These are phyloP conservation scores for Yarrowia sp. DNA, from an alignment of 805 yeast species.

Conservation along the genomic window DNA sequence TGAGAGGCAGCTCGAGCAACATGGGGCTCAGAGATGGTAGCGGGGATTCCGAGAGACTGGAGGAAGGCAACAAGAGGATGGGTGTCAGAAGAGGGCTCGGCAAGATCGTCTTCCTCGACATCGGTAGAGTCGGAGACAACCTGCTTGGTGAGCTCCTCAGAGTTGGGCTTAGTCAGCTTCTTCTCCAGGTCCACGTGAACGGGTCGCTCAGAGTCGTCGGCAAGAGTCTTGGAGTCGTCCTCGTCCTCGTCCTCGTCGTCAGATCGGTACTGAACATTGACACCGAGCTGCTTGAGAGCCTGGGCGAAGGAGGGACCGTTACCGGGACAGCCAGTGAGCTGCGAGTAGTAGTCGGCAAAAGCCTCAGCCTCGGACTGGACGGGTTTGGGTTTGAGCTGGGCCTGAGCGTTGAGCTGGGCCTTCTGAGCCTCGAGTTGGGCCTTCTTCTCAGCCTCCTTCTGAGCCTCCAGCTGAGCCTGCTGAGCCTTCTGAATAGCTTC, in stretches of 20 bases:
- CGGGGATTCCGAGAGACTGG: constrained; percentile 11
- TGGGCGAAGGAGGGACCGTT: constrained; percentile 25
- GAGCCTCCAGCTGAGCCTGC: background rate
- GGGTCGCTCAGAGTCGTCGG: background rate
- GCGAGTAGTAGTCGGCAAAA: constrained; percentile 20
- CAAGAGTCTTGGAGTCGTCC: background rate
- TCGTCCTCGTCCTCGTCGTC: constrained; percentile 3
- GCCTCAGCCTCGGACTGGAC: constrained; percentile 10
- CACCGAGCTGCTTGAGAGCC: constrained; percentile 35
- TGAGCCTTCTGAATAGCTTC: constrained; percentile 11
- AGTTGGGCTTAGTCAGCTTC: background rate
- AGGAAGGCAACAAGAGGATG: constrained; percentile 22
- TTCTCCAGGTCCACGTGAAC: background rate
- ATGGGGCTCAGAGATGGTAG: constrained; percentile 28
- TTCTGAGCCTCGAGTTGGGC: background rate
- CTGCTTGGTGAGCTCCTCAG: no score
- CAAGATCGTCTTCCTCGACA: background rate
- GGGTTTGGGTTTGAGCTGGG: background rate
- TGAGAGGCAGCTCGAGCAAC: background rate
- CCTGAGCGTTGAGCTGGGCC: no score
- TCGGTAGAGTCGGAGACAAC: background rate
- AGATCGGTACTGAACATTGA: constrained; percentile 12
- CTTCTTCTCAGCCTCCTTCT: background rate
- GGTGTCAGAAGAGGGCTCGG: background rate
- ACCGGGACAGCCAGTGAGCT: constrained; percentile 15